Conservation (phyloP, 1,284 basidiomycete genomes). For the Ceratobasidium sp. region DNA sequence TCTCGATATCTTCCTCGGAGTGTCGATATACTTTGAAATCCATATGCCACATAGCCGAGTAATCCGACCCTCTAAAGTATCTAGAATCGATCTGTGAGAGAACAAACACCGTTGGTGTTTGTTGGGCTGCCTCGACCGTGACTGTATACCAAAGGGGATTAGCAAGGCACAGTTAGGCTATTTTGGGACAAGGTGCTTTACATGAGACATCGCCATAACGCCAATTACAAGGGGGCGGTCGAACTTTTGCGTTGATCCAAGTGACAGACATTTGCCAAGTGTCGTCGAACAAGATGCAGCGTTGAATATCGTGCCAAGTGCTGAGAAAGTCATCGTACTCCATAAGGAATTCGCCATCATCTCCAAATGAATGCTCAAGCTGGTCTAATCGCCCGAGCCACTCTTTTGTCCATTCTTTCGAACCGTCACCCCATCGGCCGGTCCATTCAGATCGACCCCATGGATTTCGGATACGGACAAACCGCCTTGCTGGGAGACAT, state of each 20-base stretch:
- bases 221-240: slow-evolving; percentile 63
- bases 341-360: slow-evolving; percentile 50
- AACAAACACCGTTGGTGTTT: slow-evolving; percentile 62
- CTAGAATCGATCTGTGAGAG: slow-evolving; percentile 65
- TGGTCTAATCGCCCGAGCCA: slow-evolving; percentile 46
- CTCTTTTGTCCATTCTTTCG: slow-evolving; percentile 49
- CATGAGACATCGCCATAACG: slow-evolving; percentile 61
- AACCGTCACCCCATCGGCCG: slow-evolving; percentile 49
- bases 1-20: slow-evolving; percentile 55
- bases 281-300: slow-evolving; percentile 34
- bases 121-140: slow-evolving; percentile 60
- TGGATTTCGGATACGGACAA: slow-evolving; percentile 62
- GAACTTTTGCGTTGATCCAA: slow-evolving; percentile 40
- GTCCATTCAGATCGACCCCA: slow-evolving; percentile 59
- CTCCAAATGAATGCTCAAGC: slow-evolving; percentile 49
- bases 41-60: slow-evolving; percentile 57
- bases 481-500: slow-evolving; percentile 26
- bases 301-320: slow-evolving; percentile 35
- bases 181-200: slow-evolving; percentile 3
- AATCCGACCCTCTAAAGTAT: slow-evolving; percentile 56
- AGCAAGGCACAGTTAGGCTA: neutral
- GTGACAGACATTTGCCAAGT: slow-evolving; percentile 36
- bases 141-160: slow-evolving; percentile 54
- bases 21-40: slow-evolving; percentile 66
- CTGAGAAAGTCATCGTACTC: slow-evolving; percentile 49